Base-by-base conservation (phyloP, 2,329 filamentous ascomycete genomes). In the Stachybotrys chartarum region DNA sequence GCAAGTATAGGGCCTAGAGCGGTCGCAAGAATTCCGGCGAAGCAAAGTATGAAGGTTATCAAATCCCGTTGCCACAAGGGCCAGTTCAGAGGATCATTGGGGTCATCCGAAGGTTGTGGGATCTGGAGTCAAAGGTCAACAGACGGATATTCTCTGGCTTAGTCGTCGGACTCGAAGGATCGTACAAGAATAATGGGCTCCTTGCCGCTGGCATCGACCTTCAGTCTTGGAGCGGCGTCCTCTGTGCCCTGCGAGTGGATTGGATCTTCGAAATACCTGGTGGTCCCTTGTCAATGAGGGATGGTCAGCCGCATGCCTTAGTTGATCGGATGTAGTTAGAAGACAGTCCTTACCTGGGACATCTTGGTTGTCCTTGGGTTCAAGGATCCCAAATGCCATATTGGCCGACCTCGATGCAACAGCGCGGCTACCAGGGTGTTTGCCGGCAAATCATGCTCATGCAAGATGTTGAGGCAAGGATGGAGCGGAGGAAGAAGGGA, bases 81-180 rank as follows among this genome's bases (percentile, higher is more conserved):
- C 92, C 91, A 97, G 68, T 78, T 80, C 60, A 96, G 77, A 32
- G 91, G 92, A 71, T 97, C 92, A 68, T 95, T 93, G 5, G 90
- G 90, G 68, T 96, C 90, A 70, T 96, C 88, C 59, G 87, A 92
- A 3, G 93, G 93, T 66, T 97, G 93, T 6, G 93, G 93, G 6
- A 79, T 74, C 75, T 79, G 55, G 11, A 32, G 35, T 32, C 48
- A 17, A 14, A 39, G 42, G 59, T 65, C 50, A 66, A 57, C 47
- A 31, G 48, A 24, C 24, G 24, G 24, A 24, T 24, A 24, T 24
- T 24, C 24, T 24, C 24, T 51, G 32, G 42, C n/a, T 30, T 18
- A 45, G 49, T 32, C 31, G 14, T 14, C 32, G 42, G 7, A 12
- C 49, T 50, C 50, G 24, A 18, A 47, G 47, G 39, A 58, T 14